phyloP scores from a whole-genome alignment of 768 basidiomycete species.

The Sporobolomyces phaffii region DNA sequence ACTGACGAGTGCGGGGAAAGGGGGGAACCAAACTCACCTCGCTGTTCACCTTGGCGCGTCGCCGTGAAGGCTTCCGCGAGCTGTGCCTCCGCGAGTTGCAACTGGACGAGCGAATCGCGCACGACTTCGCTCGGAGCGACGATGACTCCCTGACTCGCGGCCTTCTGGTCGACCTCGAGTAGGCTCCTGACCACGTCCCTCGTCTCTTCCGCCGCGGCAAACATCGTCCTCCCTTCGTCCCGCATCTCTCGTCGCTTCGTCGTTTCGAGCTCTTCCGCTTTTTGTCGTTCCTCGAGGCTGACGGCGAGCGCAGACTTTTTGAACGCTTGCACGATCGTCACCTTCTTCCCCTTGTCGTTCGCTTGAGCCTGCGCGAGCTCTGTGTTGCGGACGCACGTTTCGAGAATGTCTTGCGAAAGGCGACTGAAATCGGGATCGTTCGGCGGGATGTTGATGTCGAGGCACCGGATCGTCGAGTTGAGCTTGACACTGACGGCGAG shows the following conservation, averaged over 20 bases:
- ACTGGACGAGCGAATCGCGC: slow-evolving; percentile 26
- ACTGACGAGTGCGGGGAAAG: background rate
- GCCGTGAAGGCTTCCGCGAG: slow-evolving; percentile 22
- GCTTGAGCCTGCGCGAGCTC: slow-evolving; percentile 57
- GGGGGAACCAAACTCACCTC: slow-evolving; percentile 4
- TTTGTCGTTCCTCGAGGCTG: slow-evolving; percentile 47
- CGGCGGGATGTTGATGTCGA: slow-evolving; percentile 80
- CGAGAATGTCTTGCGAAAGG: slow-evolving; percentile 81
- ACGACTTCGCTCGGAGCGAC: slow-evolving; percentile 27
- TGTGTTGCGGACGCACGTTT: slow-evolving; percentile 80
- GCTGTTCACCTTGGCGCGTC: slow-evolving; percentile 6
- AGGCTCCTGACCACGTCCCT: slow-evolving; percentile 27
- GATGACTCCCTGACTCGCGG: background rate
- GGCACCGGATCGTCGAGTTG: slow-evolving; percentile 79
- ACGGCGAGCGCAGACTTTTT: slow-evolving; percentile 46
- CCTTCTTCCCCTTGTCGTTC: slow-evolving; percentile 25
- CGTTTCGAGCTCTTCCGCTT: slow-evolving; percentile 37
- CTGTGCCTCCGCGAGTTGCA: slow-evolving; percentile 34
- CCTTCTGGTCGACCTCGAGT: slow-evolving; percentile 23
- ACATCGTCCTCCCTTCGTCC: slow-evolving; percentile 26
- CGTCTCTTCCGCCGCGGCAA: slow-evolving; percentile 32
- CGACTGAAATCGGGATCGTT: slow-evolving; percentile 50
- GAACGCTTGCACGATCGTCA: slow-evolving; percentile 49
- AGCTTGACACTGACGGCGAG: slow-evolving; percentile 72
- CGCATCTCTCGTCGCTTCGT: slow-evolving; percentile 50